phyloP scores from a whole-genome alignment of 305 asterid genomes.

The Petunia hybrid region DNA sequence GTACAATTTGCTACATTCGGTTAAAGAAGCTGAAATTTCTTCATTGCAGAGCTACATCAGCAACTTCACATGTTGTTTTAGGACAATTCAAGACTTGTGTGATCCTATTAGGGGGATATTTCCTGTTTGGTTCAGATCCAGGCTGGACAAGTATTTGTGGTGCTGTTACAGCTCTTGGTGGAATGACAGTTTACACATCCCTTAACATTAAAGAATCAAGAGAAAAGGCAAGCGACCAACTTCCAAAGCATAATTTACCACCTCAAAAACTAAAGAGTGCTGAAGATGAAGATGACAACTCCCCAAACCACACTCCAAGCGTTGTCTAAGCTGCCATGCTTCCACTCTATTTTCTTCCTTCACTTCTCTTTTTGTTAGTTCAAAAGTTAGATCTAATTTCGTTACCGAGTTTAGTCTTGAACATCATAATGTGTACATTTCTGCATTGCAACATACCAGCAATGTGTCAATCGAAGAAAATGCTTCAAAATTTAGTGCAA shows the following conservation, averaged over 20 bases:
- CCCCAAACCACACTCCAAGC: conserved; percentile 39
- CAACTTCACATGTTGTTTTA: conserved; percentile 81
- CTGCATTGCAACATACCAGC: conserved; percentile 11
- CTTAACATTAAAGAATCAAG: conserved; percentile 56
- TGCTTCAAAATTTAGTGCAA: background rate
- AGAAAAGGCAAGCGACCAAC: conserved; percentile 47
- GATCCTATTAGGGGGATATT: conserved; percentile 73
- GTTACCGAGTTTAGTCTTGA: background rate
- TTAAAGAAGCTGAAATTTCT: conserved; percentile 4
- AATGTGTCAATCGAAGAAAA: background rate
- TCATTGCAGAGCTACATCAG: conserved; percentile 76
- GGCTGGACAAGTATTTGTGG: conserved; percentile 72
- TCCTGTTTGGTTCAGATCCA: conserved; percentile 79
- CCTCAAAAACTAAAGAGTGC: conserved; percentile 50
- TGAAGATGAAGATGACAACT: conserved; percentile 44
- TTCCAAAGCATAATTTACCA: conserved; percentile 56
- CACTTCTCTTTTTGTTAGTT: background rate
- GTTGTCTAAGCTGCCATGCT: conserved; percentile 42
- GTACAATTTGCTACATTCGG: background rate
- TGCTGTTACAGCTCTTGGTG: conserved; percentile 70
- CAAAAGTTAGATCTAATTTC: conserved; percentile 29
- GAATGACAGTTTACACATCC: conserved; percentile 78
- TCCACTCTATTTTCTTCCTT: background rate
- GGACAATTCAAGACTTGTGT: conserved; percentile 92
- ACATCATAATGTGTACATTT: background rate